These are phyloP conservation scores for Pseudogymnoascus sp. DNA, from an alignment of 2,329 filamentous ascomycete species.

Conservation along the genomic window DNA sequence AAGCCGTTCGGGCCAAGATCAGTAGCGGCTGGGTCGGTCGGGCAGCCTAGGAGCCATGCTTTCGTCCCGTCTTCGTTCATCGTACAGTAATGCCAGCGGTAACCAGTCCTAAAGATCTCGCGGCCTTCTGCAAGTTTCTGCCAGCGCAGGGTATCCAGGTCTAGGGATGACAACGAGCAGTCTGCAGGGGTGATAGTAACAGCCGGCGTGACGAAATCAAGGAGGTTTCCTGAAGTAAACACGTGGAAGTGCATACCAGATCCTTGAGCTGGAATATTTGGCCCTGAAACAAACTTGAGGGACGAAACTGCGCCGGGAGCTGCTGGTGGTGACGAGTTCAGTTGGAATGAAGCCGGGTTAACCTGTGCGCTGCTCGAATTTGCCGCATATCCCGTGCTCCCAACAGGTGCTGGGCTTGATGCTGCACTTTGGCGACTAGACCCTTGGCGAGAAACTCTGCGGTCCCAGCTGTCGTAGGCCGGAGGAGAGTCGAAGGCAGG, in stretches of 20 bases:
- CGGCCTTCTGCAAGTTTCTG: slow-evolving; percentile 90
- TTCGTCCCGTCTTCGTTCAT: slow-evolving; percentile 93
- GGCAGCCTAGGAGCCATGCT: slow-evolving; percentile 92
- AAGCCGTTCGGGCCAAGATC: slow-evolving; percentile 62
- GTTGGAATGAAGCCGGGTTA: slow-evolving; percentile 56
- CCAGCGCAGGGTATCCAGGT: slow-evolving; percentile 82
- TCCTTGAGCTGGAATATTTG: slow-evolving; percentile 78
- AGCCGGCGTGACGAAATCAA: slow-evolving; percentile 91
- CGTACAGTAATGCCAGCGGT: slow-evolving; percentile 96
- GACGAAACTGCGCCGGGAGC: slow-evolving; percentile 86
- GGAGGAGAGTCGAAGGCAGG: slow-evolving; percentile 73
- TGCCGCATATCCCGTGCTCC: slow-evolving; percentile 56
- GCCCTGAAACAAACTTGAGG: slow-evolving; percentile 80
- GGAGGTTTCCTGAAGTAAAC: slow-evolving; percentile 82
- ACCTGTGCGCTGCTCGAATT: slow-evolving; percentile 61
- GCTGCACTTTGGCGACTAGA: slow-evolving; percentile 45
- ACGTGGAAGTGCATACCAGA: slow-evolving; percentile 93
- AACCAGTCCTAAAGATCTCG: slow-evolving; percentile 86
- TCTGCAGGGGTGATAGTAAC: slow-evolving; percentile 79
- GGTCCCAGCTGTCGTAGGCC: slow-evolving; percentile 44
- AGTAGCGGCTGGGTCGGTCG: slow-evolving; percentile 59
- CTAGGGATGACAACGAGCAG: slow-evolving; percentile 82
- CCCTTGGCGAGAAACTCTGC: slow-evolving; percentile 25
- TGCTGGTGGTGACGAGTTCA: slow-evolving; percentile 69
- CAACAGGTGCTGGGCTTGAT: slow-evolving; percentile 42